These are phyloP conservation scores for Thalassiosira exigua DNA, from an alignment of 352 stramenopile genomes.

Conservation along the genomic window DNA sequence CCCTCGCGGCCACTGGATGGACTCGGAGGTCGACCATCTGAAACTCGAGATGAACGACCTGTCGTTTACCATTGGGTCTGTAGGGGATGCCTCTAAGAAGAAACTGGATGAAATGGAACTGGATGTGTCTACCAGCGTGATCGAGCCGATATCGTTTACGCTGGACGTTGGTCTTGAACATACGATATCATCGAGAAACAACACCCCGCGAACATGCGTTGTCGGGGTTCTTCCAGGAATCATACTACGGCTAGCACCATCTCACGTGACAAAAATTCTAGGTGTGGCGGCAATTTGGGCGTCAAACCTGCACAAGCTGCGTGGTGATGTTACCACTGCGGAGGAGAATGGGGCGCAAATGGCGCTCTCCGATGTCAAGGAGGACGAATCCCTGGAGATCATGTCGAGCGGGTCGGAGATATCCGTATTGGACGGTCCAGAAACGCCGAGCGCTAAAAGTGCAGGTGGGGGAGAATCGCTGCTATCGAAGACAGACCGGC, in stretches of 20 bases:
- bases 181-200: conserved; percentile 48
- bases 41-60: conserved; percentile 71
- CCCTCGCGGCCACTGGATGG: conserved; percentile 42
- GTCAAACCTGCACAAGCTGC: conserved; percentile 60
- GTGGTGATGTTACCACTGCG: conserved; percentile 22
- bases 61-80: conserved; percentile 60
- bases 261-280: conserved; percentile 72
- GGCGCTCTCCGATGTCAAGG: conserved; percentile 33
- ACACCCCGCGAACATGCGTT: conserved; percentile 69
- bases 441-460: conserved; percentile 1
- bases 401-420: conserved; percentile 62
- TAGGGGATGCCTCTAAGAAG: conserved; percentile 50
- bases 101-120: conserved; percentile 34
- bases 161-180: conserved; percentile 79
- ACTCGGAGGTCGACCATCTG: conserved; percentile 72
- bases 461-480: conserved; percentile 9
- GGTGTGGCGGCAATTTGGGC: conserved; percentile 72
- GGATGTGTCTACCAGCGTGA: conserved; percentile 62
- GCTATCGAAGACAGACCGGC: conserved; percentile 50
- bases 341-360: conserved; percentile 1
- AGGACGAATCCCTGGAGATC: conserved; percentile 62
- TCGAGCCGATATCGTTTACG: conserved; percentile 79
- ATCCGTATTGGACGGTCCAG: conserved; percentile 56
- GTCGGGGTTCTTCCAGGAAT: conserved; percentile 79
- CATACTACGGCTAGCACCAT: conserved; percentile 64